Evolutionary conservation across 208 protist species (phyloP).

Genomic region (Acanthamoeba lenticulata): DNA sequence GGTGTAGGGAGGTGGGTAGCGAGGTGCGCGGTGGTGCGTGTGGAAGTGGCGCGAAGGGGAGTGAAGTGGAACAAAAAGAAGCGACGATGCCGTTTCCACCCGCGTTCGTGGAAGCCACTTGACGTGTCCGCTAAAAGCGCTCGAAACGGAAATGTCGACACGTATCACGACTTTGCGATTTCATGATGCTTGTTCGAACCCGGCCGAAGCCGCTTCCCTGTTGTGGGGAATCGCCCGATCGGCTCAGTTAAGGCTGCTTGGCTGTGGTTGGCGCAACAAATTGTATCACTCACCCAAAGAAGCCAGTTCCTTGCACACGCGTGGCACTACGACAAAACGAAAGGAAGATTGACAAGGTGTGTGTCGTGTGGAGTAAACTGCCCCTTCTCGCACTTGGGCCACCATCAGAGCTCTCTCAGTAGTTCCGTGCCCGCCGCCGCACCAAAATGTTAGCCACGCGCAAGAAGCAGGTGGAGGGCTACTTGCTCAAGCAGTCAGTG

Average conservation of each 20-base stretch:
- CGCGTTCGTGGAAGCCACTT: too few relatives aligned
- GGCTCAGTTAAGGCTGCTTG: neutral
- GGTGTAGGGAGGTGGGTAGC: neutral
- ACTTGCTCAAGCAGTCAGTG: slow-evolving; percentile 11
- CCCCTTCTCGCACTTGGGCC: too few relatives aligned
- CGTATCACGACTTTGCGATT: too few relatives aligned
- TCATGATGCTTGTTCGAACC: too few relatives aligned
- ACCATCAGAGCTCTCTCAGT: too few relatives aligned
- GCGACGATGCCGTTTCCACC: too few relatives aligned
- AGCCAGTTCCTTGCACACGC: neutral
- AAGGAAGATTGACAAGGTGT: too few relatives aligned
- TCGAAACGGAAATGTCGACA: too few relatives aligned
- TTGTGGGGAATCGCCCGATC: neutral
- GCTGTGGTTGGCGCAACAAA: neutral
- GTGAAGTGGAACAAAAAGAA: too few relatives aligned
- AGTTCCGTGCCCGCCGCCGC: neutral
- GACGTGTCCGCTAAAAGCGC: too few relatives aligned
- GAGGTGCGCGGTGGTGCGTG: neutral
- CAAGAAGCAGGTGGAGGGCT: slow-evolving; percentile 1
- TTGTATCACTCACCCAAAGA: neutral
- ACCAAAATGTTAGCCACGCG: neutral
- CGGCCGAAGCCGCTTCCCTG: too few relatives aligned
- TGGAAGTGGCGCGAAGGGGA: neutral
- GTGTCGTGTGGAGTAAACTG: too few relatives aligned
- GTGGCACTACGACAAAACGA: neutral